phyloP scores from a whole-genome alignment of 208 protist species.

The Acanthamoeba quina region DNA sequence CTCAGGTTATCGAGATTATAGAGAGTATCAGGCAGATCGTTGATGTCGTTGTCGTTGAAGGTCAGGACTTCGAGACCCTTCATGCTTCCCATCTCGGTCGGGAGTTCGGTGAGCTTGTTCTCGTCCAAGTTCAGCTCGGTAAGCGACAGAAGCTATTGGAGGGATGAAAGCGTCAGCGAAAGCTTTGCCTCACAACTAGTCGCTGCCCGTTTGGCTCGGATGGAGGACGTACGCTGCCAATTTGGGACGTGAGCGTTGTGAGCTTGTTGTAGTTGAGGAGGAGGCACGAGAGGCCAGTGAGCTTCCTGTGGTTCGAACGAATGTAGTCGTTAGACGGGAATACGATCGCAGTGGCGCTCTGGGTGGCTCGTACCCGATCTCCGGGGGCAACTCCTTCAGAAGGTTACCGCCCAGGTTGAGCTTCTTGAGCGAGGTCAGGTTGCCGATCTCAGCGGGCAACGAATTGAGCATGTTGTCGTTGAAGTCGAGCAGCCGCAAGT shows the following conservation, averaged over 20 bases:
- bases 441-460: conserved; percentile 72
- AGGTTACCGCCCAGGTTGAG: conserved; percentile 68
- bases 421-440: conserved; percentile 51
- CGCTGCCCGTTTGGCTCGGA: no score
- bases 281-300: conserved; percentile 29
- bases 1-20: conserved; percentile 68
- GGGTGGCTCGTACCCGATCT: conserved; percentile 53
- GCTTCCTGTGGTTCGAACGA: not conserved
- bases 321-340: not conserved
- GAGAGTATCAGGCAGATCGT: conserved; percentile 70
- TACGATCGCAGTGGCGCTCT: not conserved
- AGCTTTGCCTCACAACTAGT: not conserved
- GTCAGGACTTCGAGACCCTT: conserved; percentile 63
- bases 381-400: conserved; percentile 59
- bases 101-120: conserved; percentile 78
- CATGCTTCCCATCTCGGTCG: conserved; percentile 66
- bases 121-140: conserved; percentile 80
- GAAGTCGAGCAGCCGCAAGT: conserved; percentile 77
- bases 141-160: conserved; percentile 55
- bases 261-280: conserved; percentile 78
- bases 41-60: conserved; percentile 77
- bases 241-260: conserved; percentile 52
- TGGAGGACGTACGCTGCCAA: conserved; percentile 7
- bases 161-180: no score
- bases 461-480: conserved; percentile 72